These are phyloP conservation scores for Lentinula lateritia DNA, from an alignment of 768 basidiomycete genomes.

Conservation along the genomic window DNA sequence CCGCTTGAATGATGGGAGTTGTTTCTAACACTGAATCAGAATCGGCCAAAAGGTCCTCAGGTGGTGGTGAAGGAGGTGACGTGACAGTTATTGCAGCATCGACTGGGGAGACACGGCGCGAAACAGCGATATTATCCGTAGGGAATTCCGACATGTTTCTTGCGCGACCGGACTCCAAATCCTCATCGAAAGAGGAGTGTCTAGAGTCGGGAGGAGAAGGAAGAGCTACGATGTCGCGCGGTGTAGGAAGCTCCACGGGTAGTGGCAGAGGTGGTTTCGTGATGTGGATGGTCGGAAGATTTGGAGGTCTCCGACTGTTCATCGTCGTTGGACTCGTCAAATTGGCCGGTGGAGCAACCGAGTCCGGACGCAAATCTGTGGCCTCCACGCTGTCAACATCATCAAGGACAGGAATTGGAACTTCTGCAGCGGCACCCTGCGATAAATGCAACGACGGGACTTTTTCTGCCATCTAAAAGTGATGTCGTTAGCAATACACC, in stretches of 20 bases:
- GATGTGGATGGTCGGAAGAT: conserved; percentile 53
- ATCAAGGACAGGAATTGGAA: conserved; percentile 59
- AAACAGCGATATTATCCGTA: conserved; percentile 15
- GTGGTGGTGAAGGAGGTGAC: conserved; percentile 11
- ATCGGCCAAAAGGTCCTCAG: conserved; percentile 43
- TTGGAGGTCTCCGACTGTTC: conserved; percentile 11
- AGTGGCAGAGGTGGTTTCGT: conserved; percentile 68
- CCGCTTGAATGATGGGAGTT: conserved; percentile 30
- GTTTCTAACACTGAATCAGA: conserved; percentile 30
- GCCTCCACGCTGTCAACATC: conserved; percentile 25
- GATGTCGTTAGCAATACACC: not conserved
- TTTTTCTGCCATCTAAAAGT: not conserved
- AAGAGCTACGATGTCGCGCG: conserved; percentile 46
- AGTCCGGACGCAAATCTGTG: not conserved
- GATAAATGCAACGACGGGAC: conserved; percentile 19
- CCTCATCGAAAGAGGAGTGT: conserved; percentile 38
- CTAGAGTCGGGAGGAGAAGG: conserved; percentile 41
- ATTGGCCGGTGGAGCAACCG: conserved; percentile 26
- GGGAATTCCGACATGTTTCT: conserved; percentile 15
- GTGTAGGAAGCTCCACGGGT: conserved; percentile 66
- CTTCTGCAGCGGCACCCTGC: conserved; percentile 46
- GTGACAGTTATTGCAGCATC: conserved; percentile 6
- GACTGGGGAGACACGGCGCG: not conserved
- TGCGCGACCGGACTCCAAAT: conserved; percentile 46
- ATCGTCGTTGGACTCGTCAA: conserved; percentile 12